phyloP scores from a whole-genome alignment of 2,329 filamentous ascomycete species.

The Curvularia eragrostidis region DNA sequence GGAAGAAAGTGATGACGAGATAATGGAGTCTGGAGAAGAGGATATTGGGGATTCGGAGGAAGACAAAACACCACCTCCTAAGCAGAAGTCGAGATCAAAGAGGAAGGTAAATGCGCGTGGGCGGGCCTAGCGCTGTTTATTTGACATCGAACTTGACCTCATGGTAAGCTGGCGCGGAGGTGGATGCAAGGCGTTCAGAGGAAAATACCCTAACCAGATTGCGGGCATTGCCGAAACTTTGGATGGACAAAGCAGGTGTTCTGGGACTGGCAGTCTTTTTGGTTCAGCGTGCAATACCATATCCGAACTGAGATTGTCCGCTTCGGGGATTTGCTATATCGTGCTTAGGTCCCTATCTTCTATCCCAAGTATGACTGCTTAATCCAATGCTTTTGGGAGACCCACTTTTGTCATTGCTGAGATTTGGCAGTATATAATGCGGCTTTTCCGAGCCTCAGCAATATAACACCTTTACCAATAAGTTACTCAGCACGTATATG shows the following conservation, averaged over 20 bases:
- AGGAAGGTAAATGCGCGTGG: slow-evolving; percentile 24
- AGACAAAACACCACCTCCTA: slow-evolving; percentile 25
- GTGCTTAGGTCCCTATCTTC: neutral
- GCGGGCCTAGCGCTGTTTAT: slow-evolving; percentile 20
- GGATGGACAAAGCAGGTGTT: neutral
- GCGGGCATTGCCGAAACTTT: slow-evolving; percentile 5
- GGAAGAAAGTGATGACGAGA: slow-evolving; percentile 30
- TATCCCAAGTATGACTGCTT: neutral
- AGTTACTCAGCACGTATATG: too few relatives aligned
- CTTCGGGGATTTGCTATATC: neutral
- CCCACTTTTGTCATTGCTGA: too few relatives aligned
- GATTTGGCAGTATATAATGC: too few relatives aligned
- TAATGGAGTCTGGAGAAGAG: slow-evolving; percentile 33
- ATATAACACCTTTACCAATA: too few relatives aligned
- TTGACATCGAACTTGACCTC: slow-evolving; percentile 1
- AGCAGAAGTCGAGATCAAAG: slow-evolving; percentile 31
- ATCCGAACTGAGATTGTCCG: neutral
- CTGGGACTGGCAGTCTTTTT: neutral
- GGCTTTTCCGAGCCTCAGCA: too few relatives aligned
- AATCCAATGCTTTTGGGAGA: too few relatives aligned
- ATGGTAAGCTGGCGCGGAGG: neutral
- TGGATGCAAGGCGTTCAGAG: slow-evolving; percentile 11
- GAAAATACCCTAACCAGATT: slow-evolving; percentile 5
- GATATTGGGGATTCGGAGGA: slow-evolving; percentile 38
- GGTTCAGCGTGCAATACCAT: neutral